Conservation (phyloP, 129 eudicot species). For the Saussurea involucrata region DNA sequence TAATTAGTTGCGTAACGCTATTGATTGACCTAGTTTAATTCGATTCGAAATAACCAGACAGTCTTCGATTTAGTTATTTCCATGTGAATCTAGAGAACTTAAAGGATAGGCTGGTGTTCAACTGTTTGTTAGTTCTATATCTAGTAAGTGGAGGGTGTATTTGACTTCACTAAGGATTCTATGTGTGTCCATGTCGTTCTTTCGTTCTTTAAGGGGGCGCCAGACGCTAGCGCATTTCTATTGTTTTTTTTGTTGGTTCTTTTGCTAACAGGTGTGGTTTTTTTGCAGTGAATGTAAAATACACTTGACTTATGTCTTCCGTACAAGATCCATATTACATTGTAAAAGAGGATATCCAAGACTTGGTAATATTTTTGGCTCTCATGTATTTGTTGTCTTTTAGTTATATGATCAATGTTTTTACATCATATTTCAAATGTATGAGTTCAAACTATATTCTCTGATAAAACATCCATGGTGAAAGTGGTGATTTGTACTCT, state of each 20-base stretch:
- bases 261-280: background rate
- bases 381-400: background rate
- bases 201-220: background rate
- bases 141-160: background rate
- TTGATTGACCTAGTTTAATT: background rate
- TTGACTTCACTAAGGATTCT: background rate
- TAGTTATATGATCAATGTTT: background rate
- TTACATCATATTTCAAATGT: background rate
- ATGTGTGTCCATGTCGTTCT: background rate
- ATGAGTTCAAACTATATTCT: background rate
- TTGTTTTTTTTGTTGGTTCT: background rate
- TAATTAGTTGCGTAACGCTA: background rate
- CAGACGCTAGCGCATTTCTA: background rate
- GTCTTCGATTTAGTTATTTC: background rate
- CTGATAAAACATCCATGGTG: background rate
- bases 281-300: background rate
- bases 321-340: slow-evolving; percentile 66
- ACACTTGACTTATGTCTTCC: slow-evolving; percentile 40
- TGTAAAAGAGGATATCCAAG: slow-evolving; percentile 64
- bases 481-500: background rate
- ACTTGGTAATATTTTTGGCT: slow-evolving; percentile 35
- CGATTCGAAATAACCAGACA: background rate
- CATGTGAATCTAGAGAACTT: background rate
- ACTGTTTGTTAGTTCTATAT: background rate
- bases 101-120: background rate